Evolutionary conservation across 495 filamentous ascomycete genomes (phyloP).

Genomic region (Durotheca rogersii): DNA sequence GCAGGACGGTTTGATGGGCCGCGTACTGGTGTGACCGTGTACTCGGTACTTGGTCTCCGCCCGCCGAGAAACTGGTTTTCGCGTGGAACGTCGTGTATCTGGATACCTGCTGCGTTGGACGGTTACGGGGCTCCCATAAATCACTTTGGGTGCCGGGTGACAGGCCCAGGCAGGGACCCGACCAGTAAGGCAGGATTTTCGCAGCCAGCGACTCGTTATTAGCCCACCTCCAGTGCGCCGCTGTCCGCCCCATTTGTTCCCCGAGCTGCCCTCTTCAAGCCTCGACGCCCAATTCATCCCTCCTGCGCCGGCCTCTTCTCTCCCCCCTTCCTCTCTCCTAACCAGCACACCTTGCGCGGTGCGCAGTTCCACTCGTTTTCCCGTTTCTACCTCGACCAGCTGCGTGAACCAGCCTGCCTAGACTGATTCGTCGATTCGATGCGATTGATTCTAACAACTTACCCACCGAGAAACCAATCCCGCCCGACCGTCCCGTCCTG

Average conservation of each 20-base stretch:
- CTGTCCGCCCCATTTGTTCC: conserved; percentile 1
- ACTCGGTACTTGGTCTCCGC: no score
- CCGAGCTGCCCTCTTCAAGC: neutral
- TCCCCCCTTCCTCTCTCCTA: conserved; percentile 10
- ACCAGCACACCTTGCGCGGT: conserved; percentile 33
- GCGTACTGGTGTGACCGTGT: no score
- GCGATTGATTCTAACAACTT: conserved; percentile 6
- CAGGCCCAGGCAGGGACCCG: neutral
- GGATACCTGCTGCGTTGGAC: no score
- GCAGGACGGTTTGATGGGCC: no score
- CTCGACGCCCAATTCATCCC: neutral
- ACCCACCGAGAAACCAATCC: neutral
- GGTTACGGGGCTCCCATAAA: neutral
- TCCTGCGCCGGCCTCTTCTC: conserved; percentile 16
- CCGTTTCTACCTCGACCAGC: conserved; percentile 11
- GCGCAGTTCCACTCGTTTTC: conserved; percentile 38
- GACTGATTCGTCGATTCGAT: neutral
- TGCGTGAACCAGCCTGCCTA: no score
- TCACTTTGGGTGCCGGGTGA: neutral
- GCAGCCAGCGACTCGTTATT: no score
- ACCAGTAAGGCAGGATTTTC: neutral
- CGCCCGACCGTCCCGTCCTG: neutral
- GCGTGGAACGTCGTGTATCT: no score
- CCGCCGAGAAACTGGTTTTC: no score
- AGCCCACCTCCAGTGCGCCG: neutral